These are phyloP conservation scores for Dipteronia dyeriana DNA, from an alignment of 345 rosid genomes.

Conservation along the genomic window DNA sequence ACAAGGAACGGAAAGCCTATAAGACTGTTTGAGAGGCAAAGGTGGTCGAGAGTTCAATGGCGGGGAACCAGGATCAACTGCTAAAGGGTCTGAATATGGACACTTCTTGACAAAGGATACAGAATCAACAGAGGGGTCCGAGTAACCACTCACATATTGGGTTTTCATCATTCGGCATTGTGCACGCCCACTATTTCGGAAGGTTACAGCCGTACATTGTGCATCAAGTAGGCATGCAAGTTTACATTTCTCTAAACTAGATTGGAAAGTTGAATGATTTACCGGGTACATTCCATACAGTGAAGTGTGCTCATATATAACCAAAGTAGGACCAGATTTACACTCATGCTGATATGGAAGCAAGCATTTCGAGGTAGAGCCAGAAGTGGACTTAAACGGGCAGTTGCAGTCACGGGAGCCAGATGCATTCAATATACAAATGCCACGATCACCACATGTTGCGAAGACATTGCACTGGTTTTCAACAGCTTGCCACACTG, in stretches of 20 bases:
- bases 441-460: conserved; percentile 64
- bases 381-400: conserved; percentile 37
- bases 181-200: conserved; percentile 52
- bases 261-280: conserved; percentile 37
- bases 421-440: conserved; percentile 57
- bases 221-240: conserved; percentile 44
- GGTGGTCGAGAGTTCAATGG: conserved; percentile 23
- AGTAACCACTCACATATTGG: conserved; percentile 62
- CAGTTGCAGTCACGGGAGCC: conserved; percentile 56
- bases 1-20: conserved; percentile 53
- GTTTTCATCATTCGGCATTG: conserved; percentile 52
- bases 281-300: conserved; percentile 72
- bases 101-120: conserved; percentile 71
- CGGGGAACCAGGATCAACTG: conserved; percentile 51
- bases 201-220: conserved; percentile 66
- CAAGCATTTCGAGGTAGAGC: conserved; percentile 50
- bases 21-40: conserved; percentile 27
- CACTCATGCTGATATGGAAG: conserved; percentile 45
- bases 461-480: conserved; percentile 85
- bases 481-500: conserved; percentile 92
- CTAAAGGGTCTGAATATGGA: conserved; percentile 57
- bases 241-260: conserved; percentile 58
- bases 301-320: conserved; percentile 45
- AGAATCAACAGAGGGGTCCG: conserved; percentile 59
- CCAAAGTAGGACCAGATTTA: conserved; percentile 46